Evolutionary conservation across 345 rosid species (phyloP).

Genomic region (Rhizophora apiculata): DNA sequence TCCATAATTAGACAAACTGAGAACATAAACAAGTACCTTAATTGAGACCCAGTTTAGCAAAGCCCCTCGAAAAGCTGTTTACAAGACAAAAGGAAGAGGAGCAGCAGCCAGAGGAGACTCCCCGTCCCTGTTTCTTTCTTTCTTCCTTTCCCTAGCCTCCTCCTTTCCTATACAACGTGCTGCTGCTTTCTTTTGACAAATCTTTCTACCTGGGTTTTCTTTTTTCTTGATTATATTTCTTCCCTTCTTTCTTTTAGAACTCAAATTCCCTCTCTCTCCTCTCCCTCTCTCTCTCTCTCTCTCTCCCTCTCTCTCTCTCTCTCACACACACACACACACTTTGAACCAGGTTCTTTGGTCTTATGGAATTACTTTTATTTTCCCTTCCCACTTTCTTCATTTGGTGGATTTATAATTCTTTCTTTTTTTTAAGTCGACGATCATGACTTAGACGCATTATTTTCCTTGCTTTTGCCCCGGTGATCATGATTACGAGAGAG

Average conservation of each 20-base stretch:
- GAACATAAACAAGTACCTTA: conserved; percentile 11
- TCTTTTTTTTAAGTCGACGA: not conserved
- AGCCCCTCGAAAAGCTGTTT: conserved; percentile 26
- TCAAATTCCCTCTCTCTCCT: not conserved
- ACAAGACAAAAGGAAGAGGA: conserved; percentile 10
- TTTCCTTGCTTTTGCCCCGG: not conserved
- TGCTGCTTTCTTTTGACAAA: conserved; percentile 5
- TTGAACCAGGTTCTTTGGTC: conserved; percentile 25
- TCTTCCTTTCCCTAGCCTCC: conserved; percentile 26
- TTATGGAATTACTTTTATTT: conserved; percentile 22
- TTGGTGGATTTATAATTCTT: conserved; percentile 34
- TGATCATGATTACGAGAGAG: conserved; percentile 17
- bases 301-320: not conserved
- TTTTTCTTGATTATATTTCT: not conserved
- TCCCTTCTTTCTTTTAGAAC: not conserved
- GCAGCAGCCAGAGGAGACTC: conserved; percentile 30
- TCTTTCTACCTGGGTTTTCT: not conserved
- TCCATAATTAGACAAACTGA: not conserved
- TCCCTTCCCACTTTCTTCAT: conserved; percentile 19
- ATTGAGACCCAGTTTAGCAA: conserved; percentile 24
- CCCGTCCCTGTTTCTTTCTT: conserved; percentile 18
- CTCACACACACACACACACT: not conserved
- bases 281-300: not conserved
- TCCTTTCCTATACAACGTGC: conserved; percentile 25
- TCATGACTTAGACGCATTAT: not conserved